Conservation (phyloP, 352 stramenopile species). For the Phytophthora chlamydospora region DNA sequence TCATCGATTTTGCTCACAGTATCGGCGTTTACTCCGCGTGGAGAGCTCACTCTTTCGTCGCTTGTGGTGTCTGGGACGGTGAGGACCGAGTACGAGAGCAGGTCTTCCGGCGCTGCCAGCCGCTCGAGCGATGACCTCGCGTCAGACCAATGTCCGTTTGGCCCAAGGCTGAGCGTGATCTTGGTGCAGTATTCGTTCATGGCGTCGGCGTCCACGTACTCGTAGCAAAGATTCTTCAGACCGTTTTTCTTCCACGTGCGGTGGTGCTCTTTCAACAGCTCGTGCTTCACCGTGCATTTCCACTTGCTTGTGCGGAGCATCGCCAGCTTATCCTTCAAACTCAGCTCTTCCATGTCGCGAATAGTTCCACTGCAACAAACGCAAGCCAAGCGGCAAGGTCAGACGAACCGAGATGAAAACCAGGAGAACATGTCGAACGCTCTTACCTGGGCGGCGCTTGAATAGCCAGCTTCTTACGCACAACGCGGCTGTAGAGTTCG, state of each 20-base stretch:
- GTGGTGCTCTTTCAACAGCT: conserved; percentile 61
- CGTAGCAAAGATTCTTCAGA: conserved; percentile 47
- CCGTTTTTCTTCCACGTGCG: conserved; percentile 64
- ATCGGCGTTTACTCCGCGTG: neutral
- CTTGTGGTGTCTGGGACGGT: conserved; percentile 5
- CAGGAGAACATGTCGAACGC: neutral
- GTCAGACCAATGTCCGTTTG: conserved; percentile 62
- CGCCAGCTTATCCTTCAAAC: conserved; percentile 47
- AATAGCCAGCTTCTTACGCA: conserved; percentile 53
- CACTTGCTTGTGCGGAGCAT: conserved; percentile 49
- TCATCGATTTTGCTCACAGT: neutral
- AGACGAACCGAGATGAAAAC: neutral
- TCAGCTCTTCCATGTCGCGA: conserved; percentile 51
- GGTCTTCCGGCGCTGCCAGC: conserved; percentile 13
- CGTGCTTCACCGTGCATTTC: conserved; percentile 61
- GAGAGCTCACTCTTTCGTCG: neutral
- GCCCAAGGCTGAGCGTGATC: conserved; percentile 47
- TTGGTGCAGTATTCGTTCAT: conserved; percentile 55
- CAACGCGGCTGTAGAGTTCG: conserved; percentile 59
- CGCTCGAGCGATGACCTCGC: conserved; percentile 55
- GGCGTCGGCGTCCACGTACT: conserved; percentile 47
- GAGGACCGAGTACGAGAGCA: conserved; percentile 11
- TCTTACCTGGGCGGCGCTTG: conserved; percentile 41
- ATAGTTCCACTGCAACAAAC: conserved; percentile 46
- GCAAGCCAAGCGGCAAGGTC: conserved; percentile 2